Evolutionary conservation across 1,284 basidiomycete species (phyloP).

Genomic region (Tilletia indica): DNA sequence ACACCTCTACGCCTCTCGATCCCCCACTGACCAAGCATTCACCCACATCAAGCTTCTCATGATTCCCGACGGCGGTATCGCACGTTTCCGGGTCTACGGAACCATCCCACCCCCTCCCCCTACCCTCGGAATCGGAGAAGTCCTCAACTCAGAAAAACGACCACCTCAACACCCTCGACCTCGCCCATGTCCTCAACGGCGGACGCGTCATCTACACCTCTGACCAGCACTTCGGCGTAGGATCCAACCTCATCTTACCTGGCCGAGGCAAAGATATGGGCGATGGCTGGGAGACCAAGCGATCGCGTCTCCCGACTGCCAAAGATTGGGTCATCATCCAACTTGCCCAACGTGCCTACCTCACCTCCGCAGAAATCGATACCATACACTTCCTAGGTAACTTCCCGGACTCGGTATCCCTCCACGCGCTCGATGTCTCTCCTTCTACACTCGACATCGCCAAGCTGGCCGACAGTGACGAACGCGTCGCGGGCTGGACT

Average conservation of each 20-base stretch:
- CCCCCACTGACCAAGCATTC: constrained; percentile 56
- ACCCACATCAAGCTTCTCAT: constrained; percentile 90
- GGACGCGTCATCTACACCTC: constrained; percentile 71
- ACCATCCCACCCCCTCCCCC: constrained; percentile 41
- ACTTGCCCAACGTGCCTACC: constrained; percentile 64
- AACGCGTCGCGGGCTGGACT: constrained; percentile 64
- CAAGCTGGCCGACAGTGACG: constrained; percentile 24
- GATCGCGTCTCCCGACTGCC: constrained; percentile 74
- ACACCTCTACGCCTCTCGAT: constrained; percentile 76
- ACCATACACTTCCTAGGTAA: constrained; percentile 96
- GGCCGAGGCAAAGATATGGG: constrained; percentile 89
- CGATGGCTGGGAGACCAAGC: constrained; percentile 96
- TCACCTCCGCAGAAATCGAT: constrained; percentile 82
- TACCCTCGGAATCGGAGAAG: constrained; percentile 55
- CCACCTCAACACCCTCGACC: constrained; percentile 66
- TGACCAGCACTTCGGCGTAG: constrained; percentile 92
- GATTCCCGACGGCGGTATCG: constrained; percentile 87
- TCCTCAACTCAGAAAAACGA: constrained; percentile 24
- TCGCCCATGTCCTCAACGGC: constrained; percentile 86
- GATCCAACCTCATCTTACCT: constrained; percentile 84
- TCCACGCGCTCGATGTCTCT: constrained; percentile 66
- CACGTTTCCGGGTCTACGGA: constrained; percentile 57
- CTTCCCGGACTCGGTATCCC: constrained; percentile 77
- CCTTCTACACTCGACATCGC: constrained; percentile 42
- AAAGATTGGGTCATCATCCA: constrained; percentile 88